These are phyloP conservation scores for Plicaturopsis crispa DNA, from an alignment of 768 basidiomycete species.

Conservation along the genomic window DNA sequence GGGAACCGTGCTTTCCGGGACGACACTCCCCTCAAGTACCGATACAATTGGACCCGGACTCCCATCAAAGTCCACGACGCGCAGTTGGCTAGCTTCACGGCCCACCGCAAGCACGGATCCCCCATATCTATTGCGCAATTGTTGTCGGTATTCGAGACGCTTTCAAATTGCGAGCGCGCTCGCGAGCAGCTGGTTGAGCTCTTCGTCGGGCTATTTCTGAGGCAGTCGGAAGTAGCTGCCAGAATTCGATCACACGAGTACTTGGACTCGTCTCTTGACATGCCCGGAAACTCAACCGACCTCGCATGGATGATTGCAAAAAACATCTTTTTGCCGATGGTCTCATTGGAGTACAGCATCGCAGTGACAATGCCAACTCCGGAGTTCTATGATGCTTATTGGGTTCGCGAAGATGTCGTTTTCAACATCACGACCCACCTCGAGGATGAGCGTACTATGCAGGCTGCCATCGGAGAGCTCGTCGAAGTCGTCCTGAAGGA, in stretches of 20 bases:
- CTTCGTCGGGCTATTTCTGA: slow-evolving; percentile 5
- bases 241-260: neutral
- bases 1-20: slow-evolving; percentile 7
- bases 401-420: slow-evolving; percentile 8
- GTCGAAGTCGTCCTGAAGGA: neutral
- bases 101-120: neutral
- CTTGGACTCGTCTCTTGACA: neutral
- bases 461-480: neutral
- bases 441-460: slow-evolving; percentile 10
- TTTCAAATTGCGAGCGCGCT: slow-evolving; percentile 4
- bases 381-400: neutral
- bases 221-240: slow-evolving; percentile 5
- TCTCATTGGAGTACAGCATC: no score
- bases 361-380: no score
- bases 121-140: slow-evolving; percentile 1
- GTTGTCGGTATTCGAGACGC: neutral
- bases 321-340: neutral
- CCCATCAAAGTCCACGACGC: slow-evolving; percentile 9
- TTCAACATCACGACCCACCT: slow-evolving; percentile 12
- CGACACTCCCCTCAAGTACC: slow-evolving; percentile 9
- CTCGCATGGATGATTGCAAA: neutral
- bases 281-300: slow-evolving; percentile 4
- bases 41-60: slow-evolving; percentile 12
- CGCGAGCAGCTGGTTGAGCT: slow-evolving; percentile 12
- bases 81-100: slow-evolving; percentile 5